Evolutionary conservation across 495 filamentous ascomycete genomes (phyloP), one percentile per base, ranked within the genome.

Genomic region (Aeminium ludgeri): DNA sequence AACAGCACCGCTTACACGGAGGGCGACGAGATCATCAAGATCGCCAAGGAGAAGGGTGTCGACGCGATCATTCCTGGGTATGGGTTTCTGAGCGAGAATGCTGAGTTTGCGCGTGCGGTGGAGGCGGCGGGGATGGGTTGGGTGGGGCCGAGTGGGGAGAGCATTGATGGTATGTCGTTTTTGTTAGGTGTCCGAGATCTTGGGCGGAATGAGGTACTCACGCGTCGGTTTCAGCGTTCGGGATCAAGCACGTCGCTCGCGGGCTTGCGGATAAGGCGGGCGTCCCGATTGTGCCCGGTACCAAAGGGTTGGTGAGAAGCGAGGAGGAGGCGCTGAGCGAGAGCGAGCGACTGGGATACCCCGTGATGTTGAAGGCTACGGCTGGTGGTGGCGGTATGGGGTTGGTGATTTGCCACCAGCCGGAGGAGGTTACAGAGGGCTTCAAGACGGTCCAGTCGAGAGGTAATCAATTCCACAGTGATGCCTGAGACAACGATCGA

Each of bases 301-400:
- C 66, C 0, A 50, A 63, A 31, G 64, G 69, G 10, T 50, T 73
- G 4, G 56, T 69, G 2, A 54, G 51, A 6, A 60, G 44, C 29
- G 66, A 68, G 30, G 58, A 68, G 6, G 64, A 64, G 23, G 68
- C 67, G 10, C 50, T 66, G 1, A 43, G 48, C 5, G 57, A 60
- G 16, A 59, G 65, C 12, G 52, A 61, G 33, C 45, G 54, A 13
- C 50, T 75, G 34, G 67, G 68, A 2, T 74, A 64, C 49, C 71
- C 71, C 25, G 62, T 72, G 13, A 72, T 74, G 63, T 55, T 73
- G 6, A 74, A 76, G 55, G 67, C 67, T 10, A 73, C 69, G 2
- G 70, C 61, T 36, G 70, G 70, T 12, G 72, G 72, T 23, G 72
- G 70, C 28, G 72, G 69, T 17, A 75, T 74, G 66, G 71, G 70